Percentiles rank a stretch among this genome's conserved stretches.
These are phyloP conservation scores for Thuja plicata DNA, from an alignment of 83 land plant genomes.

Conservation along the genomic window DNA sequence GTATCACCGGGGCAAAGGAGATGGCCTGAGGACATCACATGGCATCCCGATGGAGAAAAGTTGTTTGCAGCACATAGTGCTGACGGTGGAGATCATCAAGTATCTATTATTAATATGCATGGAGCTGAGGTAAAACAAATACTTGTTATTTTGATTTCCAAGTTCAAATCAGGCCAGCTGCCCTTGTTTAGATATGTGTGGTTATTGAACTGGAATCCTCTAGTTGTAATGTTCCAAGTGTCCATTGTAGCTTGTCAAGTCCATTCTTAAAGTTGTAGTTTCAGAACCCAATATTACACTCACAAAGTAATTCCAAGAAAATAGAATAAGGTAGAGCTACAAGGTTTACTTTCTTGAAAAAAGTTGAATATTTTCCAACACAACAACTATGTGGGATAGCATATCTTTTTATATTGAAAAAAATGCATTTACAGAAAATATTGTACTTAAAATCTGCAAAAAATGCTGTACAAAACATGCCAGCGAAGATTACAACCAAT, in stretches of 20 bases:
- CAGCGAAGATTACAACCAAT: no score
- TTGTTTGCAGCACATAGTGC: slow-evolving; percentile 37
- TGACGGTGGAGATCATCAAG: slow-evolving; percentile 34
- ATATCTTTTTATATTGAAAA: neutral
- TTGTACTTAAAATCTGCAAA: no score
- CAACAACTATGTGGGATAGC: neutral
- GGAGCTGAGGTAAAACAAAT: slow-evolving; percentile 6
- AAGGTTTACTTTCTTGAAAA: neutral
- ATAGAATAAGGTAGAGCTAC: neutral
- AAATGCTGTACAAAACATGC: no score
- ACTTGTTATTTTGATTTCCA: neutral
- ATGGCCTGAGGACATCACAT: slow-evolving; percentile 31
- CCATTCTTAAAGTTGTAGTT: neutral
- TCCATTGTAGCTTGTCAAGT: neutral
- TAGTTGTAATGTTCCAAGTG: neutral
- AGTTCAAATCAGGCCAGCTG: neutral
- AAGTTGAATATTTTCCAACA: neutral
- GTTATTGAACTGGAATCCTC: neutral
- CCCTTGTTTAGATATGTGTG: neutral
- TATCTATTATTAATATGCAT: slow-evolving; percentile 23
- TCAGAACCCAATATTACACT: neutral
- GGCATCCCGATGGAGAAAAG: slow-evolving; percentile 36
- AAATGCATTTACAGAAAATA: no score
- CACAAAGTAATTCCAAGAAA: neutral
- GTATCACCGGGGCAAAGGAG: slow-evolving; percentile 13